Base-by-base conservation (phyloP, 352 stramenopile genomes). In the Thraustochytrium sp. region DNA sequence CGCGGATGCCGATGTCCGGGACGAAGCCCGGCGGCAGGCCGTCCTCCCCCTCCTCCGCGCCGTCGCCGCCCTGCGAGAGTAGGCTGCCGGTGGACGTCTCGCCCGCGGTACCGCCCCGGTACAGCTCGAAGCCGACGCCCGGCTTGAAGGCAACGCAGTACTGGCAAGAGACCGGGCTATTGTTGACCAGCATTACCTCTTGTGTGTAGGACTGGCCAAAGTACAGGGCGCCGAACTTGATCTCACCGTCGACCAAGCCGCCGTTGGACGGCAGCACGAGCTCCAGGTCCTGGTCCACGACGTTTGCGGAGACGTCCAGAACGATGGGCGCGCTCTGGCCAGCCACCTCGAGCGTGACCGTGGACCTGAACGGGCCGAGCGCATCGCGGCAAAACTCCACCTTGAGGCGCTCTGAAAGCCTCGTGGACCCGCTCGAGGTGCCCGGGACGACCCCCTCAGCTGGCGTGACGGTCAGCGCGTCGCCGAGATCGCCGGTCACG, bases 251-350 rank as follows among this genome's bases (percentile, higher is more conserved):
- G 13, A 86, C 16, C 5, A 44, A 34, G 18, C 84, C 86, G 16
- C 49, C 38, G 46, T 68, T 86, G 56, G 89, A 83, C 11, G 86
- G 85, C 4, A 90, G 85, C 5, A 96, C 82, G 3, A 97, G 64
- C 82, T 96, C 92, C 0, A 96, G 88, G 5, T 86, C 94, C 78
- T 96, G 93, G 63, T 94, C 89, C 2, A 97, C 90, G 21, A 96
- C 85, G 21, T 53, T 89, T 0, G 90, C 92, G 13, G 84, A 88
- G 2, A 97, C 86, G 53, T 97, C 93, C 5, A 97, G 72, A 9
- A 95, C 84, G 68, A 90, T 8, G 1, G 82, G 63, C 13, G 42
- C 26, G n/a, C n/a, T n/a, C 53, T 86, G 62, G 37, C 64, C 76
- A 9, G 31, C 31, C 8, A 87, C 37, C 31, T 76, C 21, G 4